phyloP scores from a whole-genome alignment of 768 basidiomycete species.

The Hygrophoropsis aurantiaca region DNA sequence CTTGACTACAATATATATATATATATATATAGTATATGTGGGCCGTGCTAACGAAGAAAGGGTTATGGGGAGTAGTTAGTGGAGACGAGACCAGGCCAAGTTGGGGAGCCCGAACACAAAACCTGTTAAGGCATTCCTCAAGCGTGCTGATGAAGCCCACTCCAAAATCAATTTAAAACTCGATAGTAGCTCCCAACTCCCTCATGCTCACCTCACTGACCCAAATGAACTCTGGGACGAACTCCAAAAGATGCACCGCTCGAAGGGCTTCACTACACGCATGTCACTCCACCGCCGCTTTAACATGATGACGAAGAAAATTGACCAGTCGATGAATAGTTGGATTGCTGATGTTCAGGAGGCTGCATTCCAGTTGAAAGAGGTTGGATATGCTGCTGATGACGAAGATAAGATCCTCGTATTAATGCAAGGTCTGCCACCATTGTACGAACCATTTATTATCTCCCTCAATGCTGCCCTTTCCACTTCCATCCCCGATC shows the following conservation, averaged over 20 bases:
- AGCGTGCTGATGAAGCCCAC: no score
- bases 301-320: conserved; percentile 15
- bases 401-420: conserved; percentile 30
- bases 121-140: conserved; percentile 2
- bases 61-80: background rate
- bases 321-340: conserved; percentile 16
- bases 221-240: conserved; percentile 25
- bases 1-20: no score
- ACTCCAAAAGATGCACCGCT: conserved; percentile 23
- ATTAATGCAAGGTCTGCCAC: no score
- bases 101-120: background rate
- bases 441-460: conserved; percentile 20
- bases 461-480: conserved; percentile 14
- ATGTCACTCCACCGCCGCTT: conserved; percentile 19
- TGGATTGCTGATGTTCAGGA: conserved; percentile 25
- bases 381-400: conserved; percentile 14
- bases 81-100: background rate
- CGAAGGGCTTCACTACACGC: conserved; percentile 25
- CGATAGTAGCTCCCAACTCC: conserved; percentile 23
- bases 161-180: conserved; percentile 22
- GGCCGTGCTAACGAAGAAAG: background rate
- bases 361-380: conserved; percentile 14
- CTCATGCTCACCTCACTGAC: conserved; percentile 15
- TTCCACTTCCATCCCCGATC: background rate
- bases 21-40: no score